These are phyloP conservation scores for Syzygium aqueum DNA, from an alignment of 345 rosid species.

Conservation along the genomic window DNA sequence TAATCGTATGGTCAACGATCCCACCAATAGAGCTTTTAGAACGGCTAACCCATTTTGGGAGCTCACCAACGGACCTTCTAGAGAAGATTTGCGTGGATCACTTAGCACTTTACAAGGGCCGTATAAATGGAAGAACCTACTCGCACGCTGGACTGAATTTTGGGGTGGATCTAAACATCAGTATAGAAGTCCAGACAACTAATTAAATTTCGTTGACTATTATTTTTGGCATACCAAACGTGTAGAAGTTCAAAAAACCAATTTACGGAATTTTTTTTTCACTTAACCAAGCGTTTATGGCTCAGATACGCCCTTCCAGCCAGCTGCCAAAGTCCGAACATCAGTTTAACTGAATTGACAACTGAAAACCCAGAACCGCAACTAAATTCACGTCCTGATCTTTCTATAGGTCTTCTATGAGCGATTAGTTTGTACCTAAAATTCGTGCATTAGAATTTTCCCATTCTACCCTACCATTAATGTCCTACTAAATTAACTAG, in stretches of 20 bases:
- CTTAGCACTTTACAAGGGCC: neutral
- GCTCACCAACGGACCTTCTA: neutral
- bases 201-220: too few relatives aligned
- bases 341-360: neutral
- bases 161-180: neutral
- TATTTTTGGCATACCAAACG: too few relatives aligned
- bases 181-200: too few relatives aligned
- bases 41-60: neutral
- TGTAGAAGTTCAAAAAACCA: too few relatives aligned
- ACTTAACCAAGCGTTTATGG: too few relatives aligned
- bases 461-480: neutral
- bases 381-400: neutral
- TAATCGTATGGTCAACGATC: neutral
- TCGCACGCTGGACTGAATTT: neutral
- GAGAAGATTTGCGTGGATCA: neutral
- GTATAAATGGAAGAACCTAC: neutral
- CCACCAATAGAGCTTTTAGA: neutral
- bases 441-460: neutral
- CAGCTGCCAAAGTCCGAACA: neutral
- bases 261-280: too few relatives aligned
- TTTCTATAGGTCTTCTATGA: neutral
- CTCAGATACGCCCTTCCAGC: too few relatives aligned
- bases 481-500: neutral
- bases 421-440: neutral
- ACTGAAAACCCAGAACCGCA: neutral